These are phyloP conservation scores for Neltuma alba DNA, from an alignment of 306 rosid species.

Conservation along the genomic window DNA sequence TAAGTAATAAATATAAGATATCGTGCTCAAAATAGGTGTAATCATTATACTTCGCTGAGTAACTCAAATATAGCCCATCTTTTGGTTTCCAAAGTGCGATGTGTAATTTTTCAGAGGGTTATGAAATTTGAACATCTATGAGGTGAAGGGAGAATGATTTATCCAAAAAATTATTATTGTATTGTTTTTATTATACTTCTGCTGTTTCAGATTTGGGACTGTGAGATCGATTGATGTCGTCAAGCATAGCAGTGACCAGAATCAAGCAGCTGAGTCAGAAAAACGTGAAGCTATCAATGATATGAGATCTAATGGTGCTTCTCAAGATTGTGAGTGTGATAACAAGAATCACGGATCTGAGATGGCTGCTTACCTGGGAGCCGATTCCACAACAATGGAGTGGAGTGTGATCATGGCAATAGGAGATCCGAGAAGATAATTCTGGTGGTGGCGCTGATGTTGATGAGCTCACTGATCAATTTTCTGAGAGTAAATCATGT, in stretches of 20 bases:
- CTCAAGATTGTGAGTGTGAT: conserved; percentile 9
- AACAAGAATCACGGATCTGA: conserved; percentile 32
- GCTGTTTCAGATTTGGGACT: conserved; percentile 75
- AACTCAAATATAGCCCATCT: not conserved
- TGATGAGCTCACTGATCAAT: conserved; percentile 40
- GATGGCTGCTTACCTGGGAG: conserved; percentile 18
- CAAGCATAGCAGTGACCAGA: conserved; percentile 45
- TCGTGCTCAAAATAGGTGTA: not conserved
- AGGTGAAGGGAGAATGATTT: not conserved
- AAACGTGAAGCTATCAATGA: conserved; percentile 35
- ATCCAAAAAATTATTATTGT: not conserved
- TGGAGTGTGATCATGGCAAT: conserved; percentile 23
- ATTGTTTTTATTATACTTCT: conserved; percentile 22
- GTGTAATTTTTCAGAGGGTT: not conserved
- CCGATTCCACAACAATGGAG: conserved; percentile 22
- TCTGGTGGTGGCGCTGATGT: conserved; percentile 18
- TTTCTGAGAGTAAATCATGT: conserved; percentile 33
- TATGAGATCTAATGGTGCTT: conserved; percentile 38
- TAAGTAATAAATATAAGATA: not conserved
- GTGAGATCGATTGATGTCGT: conserved; percentile 73
- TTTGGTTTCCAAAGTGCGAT: not conserved
- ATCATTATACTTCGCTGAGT: not conserved
- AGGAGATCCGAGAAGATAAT: conserved; percentile 46
- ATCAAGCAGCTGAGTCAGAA: conserved; percentile 34
- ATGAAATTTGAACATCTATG: not conserved